Evolutionary conservation across 1,139 yeast species (phyloP).

Genomic region (Saccharomyces hybrid): DNA sequence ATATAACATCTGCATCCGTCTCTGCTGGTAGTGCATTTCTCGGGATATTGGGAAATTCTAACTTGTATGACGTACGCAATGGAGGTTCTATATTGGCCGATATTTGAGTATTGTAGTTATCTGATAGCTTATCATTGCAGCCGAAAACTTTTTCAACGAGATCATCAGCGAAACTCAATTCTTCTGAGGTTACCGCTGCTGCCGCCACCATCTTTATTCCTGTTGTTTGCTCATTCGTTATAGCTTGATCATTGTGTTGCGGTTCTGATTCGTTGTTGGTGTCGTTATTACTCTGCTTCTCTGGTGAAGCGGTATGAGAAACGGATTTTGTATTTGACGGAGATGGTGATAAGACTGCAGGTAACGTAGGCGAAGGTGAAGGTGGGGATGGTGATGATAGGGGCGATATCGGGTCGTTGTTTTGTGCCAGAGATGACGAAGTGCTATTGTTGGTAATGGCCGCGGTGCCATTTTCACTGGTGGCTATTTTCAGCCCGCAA

Average conservation of each 20-base stretch:
- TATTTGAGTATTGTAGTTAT: background rate
- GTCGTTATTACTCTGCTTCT: background rate
- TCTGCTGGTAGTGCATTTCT: conserved; percentile 3
- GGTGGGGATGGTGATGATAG: conserved; percentile 2
- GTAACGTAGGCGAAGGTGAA: background rate
- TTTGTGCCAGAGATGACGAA: background rate
- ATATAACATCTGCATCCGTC: conserved; percentile 15
- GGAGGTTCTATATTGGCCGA: background rate
- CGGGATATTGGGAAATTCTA: conserved; percentile 14
- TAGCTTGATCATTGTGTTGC: background rate
- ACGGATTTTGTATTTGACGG: background rate
- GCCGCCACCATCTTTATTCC: background rate
- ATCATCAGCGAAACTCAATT: background rate
- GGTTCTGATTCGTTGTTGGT: background rate
- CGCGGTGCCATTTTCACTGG: conserved; percentile 4
- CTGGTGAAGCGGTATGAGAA: background rate
- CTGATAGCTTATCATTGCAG: background rate
- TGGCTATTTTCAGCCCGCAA: conserved; percentile 64
- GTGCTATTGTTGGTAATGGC: conserved; percentile 16
- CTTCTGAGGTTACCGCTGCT: background rate
- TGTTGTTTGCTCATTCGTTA: background rate
- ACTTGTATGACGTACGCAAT: background rate
- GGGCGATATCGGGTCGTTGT: background rate
- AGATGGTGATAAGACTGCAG: background rate
- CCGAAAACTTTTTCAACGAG: background rate